Evolutionary conservation across 768 basidiomycete species (phyloP), one percentile per base, ranked within the genome.

Genomic region (Xerocomellus dryophilus): DNA sequence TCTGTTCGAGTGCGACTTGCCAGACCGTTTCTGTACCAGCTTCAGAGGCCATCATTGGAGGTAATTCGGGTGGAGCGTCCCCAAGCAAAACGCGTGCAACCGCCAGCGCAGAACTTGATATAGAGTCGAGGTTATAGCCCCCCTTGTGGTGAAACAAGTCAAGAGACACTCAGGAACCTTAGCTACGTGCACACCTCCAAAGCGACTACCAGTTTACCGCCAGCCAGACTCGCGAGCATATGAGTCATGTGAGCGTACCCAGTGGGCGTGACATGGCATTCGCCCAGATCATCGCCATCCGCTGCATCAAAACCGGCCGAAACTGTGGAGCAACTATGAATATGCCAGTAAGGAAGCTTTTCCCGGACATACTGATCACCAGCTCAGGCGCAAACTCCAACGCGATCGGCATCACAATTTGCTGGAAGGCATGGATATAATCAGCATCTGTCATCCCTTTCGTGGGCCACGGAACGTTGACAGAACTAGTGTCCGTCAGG

Each of bases 231-330:
- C 38, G 85, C 82, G 9, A 99, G 78, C 93, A 99, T 96, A 65
- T 98, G 90, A 7, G 97, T 97, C 95, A 99, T 98, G 63, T 98
- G 97, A 0, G 93, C 93, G 69, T 93, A 99, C 5, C 95, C 97
- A 17, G 85, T 81, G 1, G 97, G 97, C 5, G 90, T 81, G 55
- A 99, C 95, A 60, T 84, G 77, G 63, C 95, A 98, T 72, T 88
- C 88, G 34, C 97, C 97, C 5, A 99, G 79, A 35, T 85, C 83
- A 64, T 99, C 97, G 4, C 97, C 97, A 27, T 80, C 81, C 1
- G 97, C 97, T 9, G 97, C 97, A 65, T 99, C 97, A 65, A 98
- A 99, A 4, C 97, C 97, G 17, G 97, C 93, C 8, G 96, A 98
- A 64, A 99, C 97, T 99, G 41, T 0, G 65, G 41, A 8, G 20